Evolutionary conservation across 169 alveolate species (phyloP).

Genomic region (Neospora caninum): DNA sequence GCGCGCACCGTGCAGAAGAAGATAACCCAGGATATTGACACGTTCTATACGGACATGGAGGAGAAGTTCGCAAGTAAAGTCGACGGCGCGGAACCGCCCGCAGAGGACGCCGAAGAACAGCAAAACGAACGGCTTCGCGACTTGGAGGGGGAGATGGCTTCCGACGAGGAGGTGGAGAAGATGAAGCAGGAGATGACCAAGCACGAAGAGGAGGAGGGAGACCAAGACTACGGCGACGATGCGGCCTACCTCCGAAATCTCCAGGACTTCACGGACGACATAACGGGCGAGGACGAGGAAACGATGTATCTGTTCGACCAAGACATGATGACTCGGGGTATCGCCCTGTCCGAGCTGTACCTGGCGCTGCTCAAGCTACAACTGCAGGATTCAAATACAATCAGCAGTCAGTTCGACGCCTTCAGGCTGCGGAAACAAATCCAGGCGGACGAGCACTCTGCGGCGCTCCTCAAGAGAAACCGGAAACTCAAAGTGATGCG

Average conservation of each 20-base stretch:
- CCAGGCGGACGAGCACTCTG: constrained; percentile 36
- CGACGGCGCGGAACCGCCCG: neutral
- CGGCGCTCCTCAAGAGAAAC: constrained; percentile 57
- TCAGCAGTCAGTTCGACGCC: constrained; percentile 71
- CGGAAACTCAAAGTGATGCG: constrained; percentile 66
- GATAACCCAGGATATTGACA: neutral
- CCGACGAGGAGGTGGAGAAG: neutral
- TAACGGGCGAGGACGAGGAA: constrained; percentile 71
- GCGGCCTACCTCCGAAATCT: neutral
- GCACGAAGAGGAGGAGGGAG: constrained; percentile 9
- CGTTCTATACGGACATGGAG: constrained; percentile 6
- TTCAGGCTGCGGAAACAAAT: constrained; percentile 67
- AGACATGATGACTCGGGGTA: constrained; percentile 68
- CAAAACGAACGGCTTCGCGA: constrained; percentile 28
- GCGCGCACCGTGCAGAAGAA: neutral
- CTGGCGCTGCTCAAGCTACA: constrained; percentile 73
- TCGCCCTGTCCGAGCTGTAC: constrained; percentile 73
- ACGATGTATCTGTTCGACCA: constrained; percentile 73
- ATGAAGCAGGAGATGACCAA: neutral
- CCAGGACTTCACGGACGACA: constrained; percentile 9
- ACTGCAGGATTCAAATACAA: constrained; percentile 64
- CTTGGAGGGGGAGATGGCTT: constrained; percentile 28
- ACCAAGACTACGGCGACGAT: neutral
- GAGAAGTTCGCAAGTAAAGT: neutral
- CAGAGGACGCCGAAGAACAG: neutral